Base-by-base conservation (phyloP, 2,329 filamentous ascomycete species). In the Epichloe glyceriae region DNA sequence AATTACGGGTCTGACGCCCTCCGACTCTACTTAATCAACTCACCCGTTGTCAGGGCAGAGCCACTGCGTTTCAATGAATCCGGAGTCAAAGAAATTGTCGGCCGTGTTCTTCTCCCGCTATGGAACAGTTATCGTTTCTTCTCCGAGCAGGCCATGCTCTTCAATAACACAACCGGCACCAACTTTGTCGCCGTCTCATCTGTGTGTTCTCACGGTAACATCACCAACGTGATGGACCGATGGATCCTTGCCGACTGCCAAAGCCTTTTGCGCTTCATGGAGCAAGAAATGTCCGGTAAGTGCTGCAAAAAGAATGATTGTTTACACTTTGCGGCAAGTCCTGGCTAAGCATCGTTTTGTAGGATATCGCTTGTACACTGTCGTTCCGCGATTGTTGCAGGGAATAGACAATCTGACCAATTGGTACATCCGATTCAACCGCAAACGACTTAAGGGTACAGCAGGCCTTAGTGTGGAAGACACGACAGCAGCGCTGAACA, bases 371-470 rank as follows among this genome's bases (percentile, higher is more conserved):
- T 68, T 87, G 40, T 94, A 93, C 68, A 94, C 88, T 2, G 88
- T 94, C 39, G 87, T 94, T 47, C 88, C 88, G 6, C 76, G 84
- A 52, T 70, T 94, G 53, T 74, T 90, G 19, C 75, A 75, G 51
- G 74, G 90, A 62, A 90, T 94, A 57, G 88, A 94, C 61, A 86
- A 90, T 67, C 85, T 85, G 17, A 93, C 88, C 8, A 94, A 95
- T 68, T 94, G 87, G 88, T 94, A 93, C 70, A 94, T 94, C 64
- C 79, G 87, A 51, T 90, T 93, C 74, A 93, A 93, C 71, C 78
- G 88, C 45, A 85, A 85, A 66, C 80, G 88, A 49, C 72, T 93
- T 56, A 94, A 93, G 79, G 88, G 88, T 50, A 86, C 35, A 15
- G 35, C 46, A 11, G 46, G 46, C 8, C 35, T 47, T 3, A 19